Conservation (phyloP, 179 eudicot genomes). For the Nepenthes alata region DNA sequence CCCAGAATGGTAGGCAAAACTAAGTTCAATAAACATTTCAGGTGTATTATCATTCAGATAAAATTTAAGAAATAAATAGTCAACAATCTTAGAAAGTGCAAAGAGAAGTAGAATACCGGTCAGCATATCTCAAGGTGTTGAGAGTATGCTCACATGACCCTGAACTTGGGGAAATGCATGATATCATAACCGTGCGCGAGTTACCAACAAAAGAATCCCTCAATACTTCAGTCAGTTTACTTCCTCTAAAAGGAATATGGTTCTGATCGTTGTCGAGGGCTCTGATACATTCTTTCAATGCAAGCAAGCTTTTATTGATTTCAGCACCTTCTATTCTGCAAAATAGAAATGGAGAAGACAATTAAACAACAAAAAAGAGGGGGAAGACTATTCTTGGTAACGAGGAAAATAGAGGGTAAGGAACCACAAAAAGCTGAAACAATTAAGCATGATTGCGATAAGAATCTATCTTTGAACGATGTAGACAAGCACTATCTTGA, state of each 20-base stretch:
- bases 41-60: neutral
- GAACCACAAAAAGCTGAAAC: too few relatives aligned
- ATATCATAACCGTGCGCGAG: slow-evolving; percentile 53
- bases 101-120: slow-evolving; percentile 25
- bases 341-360: neutral
- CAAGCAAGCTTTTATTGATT: slow-evolving; percentile 52
- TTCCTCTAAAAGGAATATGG: slow-evolving; percentile 52
- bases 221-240: slow-evolving; percentile 50
- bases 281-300: slow-evolving; percentile 46
- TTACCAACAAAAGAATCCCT: slow-evolving; percentile 57
- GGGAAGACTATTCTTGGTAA: too few relatives aligned
- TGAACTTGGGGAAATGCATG: slow-evolving; percentile 55
- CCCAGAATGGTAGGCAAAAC: too few relatives aligned
- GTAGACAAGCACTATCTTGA: too few relatives aligned
- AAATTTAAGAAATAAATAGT: neutral
- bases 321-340: slow-evolving; percentile 50
- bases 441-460: too few relatives aligned
- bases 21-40: too few relatives aligned
- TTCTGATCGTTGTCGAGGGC: slow-evolving; percentile 50
- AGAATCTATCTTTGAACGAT: too few relatives aligned
- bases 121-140: slow-evolving; percentile 56
- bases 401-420: too few relatives aligned
- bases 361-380: too few relatives aligned
- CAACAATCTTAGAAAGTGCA: neutral
- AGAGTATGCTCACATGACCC: slow-evolving; percentile 60